A percentile compares a stretch with the other conserved stretches of the same genome.
Conservation (phyloP, 352 stramenopile species). For the Phytopythium oedochilum region DNA sequence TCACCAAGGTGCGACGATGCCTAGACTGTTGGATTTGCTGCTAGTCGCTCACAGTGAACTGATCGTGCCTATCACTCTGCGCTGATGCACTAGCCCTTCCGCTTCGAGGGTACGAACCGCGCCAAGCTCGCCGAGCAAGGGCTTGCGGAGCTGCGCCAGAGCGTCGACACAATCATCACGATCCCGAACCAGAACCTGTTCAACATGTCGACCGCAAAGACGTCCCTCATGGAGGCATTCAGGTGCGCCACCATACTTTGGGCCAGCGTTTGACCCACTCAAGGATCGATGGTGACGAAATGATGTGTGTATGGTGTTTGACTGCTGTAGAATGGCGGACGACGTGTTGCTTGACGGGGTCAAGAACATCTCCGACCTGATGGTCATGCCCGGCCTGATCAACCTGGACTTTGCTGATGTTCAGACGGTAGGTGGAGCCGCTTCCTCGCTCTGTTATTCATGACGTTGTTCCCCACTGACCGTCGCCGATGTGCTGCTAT, state of each 20-base stretch:
- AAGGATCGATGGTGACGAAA: no score
- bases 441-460: background rate
- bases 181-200: slow-evolving; percentile 90
- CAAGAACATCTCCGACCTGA: slow-evolving; percentile 87
- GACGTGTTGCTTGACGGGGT: slow-evolving; percentile 84
- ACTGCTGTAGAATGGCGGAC: slow-evolving; percentile 60
- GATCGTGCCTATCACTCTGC: slow-evolving; percentile 3
- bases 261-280: background rate
- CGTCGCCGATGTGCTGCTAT: no score
- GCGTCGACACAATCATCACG: slow-evolving; percentile 85
- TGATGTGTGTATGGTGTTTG: no score
- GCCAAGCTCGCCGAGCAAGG: slow-evolving; percentile 76
- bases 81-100: slow-evolving; percentile 48
- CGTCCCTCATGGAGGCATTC: slow-evolving; percentile 86
- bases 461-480: no score
- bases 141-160: slow-evolving; percentile 74
- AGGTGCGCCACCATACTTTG: slow-evolving; percentile 21
- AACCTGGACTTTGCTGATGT: slow-evolving; percentile 88
- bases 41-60: background rate
- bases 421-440: slow-evolving; percentile 50
- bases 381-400: slow-evolving; percentile 87
- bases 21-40: background rate
- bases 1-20: slow-evolving; percentile 81
- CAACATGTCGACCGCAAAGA: slow-evolving; percentile 85
- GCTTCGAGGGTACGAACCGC: slow-evolving; percentile 81